phyloP scores from a whole-genome alignment of 345 rosid genomes.

The Punica granatum region DNA sequence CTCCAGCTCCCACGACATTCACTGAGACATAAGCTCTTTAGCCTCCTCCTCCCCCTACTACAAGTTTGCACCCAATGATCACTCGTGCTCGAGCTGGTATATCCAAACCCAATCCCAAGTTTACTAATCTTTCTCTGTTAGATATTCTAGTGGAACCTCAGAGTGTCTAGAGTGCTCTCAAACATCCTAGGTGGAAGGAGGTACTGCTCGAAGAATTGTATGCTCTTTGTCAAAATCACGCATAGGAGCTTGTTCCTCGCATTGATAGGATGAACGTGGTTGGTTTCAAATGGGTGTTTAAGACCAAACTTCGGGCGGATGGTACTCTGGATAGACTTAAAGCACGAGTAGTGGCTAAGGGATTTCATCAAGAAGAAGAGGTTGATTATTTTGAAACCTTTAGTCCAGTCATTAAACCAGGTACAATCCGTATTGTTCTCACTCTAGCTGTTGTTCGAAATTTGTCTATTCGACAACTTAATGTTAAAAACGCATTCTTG shows the following conservation, averaged over 20 bases:
- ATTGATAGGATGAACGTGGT: not conserved
- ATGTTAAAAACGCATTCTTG: not conserved
- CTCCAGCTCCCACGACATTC: too few relatives aligned
- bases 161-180: not conserved
- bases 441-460: not conserved
- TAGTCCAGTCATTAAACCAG: not conserved
- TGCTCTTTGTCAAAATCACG: not conserved
- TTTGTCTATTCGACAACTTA: not conserved
- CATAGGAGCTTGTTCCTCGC: not conserved
- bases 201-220: not conserved
- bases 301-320: not conserved
- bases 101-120: not conserved
- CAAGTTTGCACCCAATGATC: not conserved
- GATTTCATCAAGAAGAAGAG: not conserved
- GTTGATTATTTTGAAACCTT: not conserved
- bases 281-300: not conserved
- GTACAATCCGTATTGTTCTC: not conserved
- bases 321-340: not conserved
- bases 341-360: constrained; percentile 5
- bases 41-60: too few relatives aligned
- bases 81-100: not conserved
- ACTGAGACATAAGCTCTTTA: too few relatives aligned
- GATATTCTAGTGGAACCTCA: not conserved
- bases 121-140: not conserved
- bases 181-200: not conserved